Percentiles rank a stretch among this genome's conserved stretches.
Evolutionary conservation across 495 filamentous ascomycete genomes (phyloP).

Genomic region (Aspergillus bridgeri): DNA sequence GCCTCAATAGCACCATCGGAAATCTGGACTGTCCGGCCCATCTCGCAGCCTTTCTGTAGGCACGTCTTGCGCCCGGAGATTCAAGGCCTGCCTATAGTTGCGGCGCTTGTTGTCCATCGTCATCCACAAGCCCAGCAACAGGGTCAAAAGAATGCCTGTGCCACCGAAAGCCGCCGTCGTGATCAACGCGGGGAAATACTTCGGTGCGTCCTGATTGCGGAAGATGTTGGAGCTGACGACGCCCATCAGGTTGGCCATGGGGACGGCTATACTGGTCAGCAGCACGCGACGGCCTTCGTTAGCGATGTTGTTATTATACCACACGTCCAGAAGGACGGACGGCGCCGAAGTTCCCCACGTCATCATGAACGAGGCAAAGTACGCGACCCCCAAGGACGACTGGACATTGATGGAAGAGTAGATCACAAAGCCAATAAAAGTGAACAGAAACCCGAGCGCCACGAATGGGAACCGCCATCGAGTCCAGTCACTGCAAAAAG

Average conservation of each 20-base stretch:
- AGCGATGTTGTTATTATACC: constrained; percentile 77
- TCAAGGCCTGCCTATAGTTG: constrained; percentile 56
- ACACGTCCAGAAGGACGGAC: constrained; percentile 46
- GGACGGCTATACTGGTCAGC: constrained; percentile 66
- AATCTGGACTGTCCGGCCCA: constrained; percentile 58
- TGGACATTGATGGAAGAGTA: constrained; percentile 60
- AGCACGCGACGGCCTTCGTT: constrained; percentile 66
- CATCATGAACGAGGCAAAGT: constrained; percentile 78
- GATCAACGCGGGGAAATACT: constrained; percentile 68
- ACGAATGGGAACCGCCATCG: constrained; percentile 68
- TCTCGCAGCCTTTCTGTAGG: constrained; percentile 64
- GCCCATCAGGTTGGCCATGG: constrained; percentile 73
- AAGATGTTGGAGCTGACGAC: constrained; percentile 70
- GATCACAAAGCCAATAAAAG: constrained; percentile 69
- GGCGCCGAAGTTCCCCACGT: constrained; percentile 57
- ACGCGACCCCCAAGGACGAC: constrained; percentile 55
- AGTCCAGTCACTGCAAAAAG: constrained; percentile 59
- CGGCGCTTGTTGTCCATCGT: constrained; percentile 63
- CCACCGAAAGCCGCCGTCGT: constrained; percentile 71
- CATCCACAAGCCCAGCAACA: constrained; percentile 63
- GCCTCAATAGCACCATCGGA: constrained; percentile 51
- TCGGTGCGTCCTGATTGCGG: constrained; percentile 60
- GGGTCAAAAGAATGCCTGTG: constrained; percentile 53
- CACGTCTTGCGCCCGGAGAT: constrained; percentile 57
- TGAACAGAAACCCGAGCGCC: constrained; percentile 63